These are phyloP conservation scores for Rhodotorula babjevae DNA, from an alignment of 768 basidiomycete genomes.

Conservation along the genomic window DNA sequence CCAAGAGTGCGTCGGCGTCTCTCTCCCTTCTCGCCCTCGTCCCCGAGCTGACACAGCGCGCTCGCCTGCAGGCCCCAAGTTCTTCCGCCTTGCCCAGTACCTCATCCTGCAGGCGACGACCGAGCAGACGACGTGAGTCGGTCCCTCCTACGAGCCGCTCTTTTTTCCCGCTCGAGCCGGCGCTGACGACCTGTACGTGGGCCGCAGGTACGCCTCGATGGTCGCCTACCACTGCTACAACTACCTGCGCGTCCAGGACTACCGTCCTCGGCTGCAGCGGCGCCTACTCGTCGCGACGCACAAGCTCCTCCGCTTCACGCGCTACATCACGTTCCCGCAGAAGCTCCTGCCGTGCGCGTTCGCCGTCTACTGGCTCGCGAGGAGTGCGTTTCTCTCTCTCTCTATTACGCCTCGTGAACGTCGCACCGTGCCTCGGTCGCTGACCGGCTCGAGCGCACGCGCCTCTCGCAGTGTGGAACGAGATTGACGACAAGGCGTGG, in stretches of 20 bases:
- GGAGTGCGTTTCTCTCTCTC: constrained; percentile 7
- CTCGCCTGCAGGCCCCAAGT: neutral
- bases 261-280: neutral
- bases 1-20: neutral
- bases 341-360: constrained; percentile 25
- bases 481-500: neutral
- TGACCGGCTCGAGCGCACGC: neutral
- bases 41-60: neutral
- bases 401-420: too few species aligned
- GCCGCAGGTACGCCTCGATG: constrained; percentile 14
- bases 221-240: constrained; percentile 10
- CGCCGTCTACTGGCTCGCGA: constrained; percentile 19
- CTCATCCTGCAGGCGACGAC: constrained; percentile 22
- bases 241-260: constrained; percentile 8
- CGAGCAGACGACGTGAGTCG: constrained; percentile 8
- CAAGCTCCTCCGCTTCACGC: neutral
- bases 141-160: too few species aligned
- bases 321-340: constrained; percentile 15
- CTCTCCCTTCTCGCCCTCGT: too few species aligned
- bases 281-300: neutral
- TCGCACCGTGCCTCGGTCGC: neutral
- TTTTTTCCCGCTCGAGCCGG: too few species aligned
- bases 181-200: too few species aligned
- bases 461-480: constrained; percentile 15
- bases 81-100: constrained; percentile 19